Evolutionary conservation across 202 grass and related monocot species (phyloP).

Genomic region (Setaria italica): DNA sequence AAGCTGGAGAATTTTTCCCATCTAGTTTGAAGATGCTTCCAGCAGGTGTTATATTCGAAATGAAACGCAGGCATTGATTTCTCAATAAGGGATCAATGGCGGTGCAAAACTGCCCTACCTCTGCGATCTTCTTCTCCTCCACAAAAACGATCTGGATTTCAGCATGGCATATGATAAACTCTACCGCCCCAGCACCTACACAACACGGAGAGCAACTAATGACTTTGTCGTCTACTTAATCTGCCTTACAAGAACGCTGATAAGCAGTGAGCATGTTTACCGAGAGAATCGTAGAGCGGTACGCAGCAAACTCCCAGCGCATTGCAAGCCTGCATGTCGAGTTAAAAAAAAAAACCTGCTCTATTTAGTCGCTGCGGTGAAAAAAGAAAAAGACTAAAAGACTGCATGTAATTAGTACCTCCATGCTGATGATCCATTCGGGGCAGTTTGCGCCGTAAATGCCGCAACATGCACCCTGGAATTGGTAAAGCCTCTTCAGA

Average conservation of each 20-base stretch:
- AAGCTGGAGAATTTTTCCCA: background rate
- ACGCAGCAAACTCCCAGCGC: constrained; percentile 79
- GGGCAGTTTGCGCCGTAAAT: constrained; percentile 80
- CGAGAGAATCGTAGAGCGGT: constrained; percentile 79
- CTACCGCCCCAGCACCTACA: constrained; percentile 77
- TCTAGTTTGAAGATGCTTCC: background rate
- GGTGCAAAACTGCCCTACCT: constrained; percentile 47
- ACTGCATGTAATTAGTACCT: constrained; percentile 45
- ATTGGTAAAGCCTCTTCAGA: constrained; percentile 10
- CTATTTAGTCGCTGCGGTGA: too few relatives aligned
- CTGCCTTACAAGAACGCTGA: background rate
- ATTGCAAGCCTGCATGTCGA: constrained; percentile 63
- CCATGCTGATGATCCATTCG: constrained; percentile 88
- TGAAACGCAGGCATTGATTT: background rate
- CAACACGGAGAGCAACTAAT: too few relatives aligned
- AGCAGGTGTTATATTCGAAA: background rate
- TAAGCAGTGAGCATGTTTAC: constrained; percentile 41
- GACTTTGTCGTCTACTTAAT: background rate
- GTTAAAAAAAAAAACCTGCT: too few relatives aligned
- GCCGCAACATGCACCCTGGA: constrained; percentile 63
- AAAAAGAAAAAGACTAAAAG: background rate
- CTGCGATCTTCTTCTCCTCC: constrained; percentile 80
- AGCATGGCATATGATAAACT: constrained; percentile 88
- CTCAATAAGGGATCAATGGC: background rate
- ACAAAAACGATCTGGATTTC: constrained; percentile 74